Evolutionary conservation across 1,284 basidiomycete species (phyloP).

Genomic region (Pseudozyma sp.): DNA sequence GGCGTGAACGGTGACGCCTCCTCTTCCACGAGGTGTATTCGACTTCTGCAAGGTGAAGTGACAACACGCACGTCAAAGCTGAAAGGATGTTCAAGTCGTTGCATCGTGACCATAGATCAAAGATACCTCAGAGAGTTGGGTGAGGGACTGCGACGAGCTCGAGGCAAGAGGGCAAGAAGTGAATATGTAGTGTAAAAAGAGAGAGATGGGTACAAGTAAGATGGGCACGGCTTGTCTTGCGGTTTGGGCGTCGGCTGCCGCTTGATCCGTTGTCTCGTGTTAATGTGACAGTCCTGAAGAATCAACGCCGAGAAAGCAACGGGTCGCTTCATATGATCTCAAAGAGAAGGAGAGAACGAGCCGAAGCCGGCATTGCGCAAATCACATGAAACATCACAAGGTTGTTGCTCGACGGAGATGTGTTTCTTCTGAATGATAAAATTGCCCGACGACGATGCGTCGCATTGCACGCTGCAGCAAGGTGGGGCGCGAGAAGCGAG

Average conservation of each 20-base stretch:
- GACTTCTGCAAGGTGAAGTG: neutral
- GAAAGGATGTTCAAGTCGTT: conserved; percentile 1
- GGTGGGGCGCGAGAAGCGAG: too few species aligned
- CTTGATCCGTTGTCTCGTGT: neutral
- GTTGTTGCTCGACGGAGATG: neutral
- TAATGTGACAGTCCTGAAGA: neutral
- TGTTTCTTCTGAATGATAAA: neutral
- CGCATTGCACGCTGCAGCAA: conserved; percentile 1
- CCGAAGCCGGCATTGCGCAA: neutral
- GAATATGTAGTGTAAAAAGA: neutral
- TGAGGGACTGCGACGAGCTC: neutral
- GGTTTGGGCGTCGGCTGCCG: neutral
- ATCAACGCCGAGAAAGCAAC: neutral
- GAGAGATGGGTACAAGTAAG: too few species aligned
- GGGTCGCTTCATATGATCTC: conserved; percentile 15
- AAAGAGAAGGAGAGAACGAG: neutral
- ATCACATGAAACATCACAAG: conserved; percentile 8
- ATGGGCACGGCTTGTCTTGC: too few species aligned
- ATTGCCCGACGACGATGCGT: neutral
- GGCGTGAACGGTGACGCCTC: conserved; percentile 18
- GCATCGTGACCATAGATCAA: neutral
- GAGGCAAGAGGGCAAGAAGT: neutral
- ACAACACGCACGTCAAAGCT: conserved; percentile 17
- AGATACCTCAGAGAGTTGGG: neutral
- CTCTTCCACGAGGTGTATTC: conserved; percentile 1